phyloP scores from a whole-genome alignment of 441 rosid genomes.

The Brassica balearica region DNA sequence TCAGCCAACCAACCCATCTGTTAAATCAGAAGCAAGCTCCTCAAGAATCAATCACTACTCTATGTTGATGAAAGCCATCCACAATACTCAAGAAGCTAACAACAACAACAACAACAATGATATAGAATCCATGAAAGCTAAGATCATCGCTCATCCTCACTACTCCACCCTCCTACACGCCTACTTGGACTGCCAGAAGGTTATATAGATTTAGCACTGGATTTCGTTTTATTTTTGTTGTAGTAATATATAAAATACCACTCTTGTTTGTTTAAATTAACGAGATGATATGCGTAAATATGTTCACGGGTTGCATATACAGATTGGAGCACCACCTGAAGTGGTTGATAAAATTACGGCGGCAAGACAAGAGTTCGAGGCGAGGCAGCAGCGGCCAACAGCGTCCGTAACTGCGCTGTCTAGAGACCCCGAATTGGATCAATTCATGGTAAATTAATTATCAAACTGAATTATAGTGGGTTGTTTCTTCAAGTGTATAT shows the following conservation, averaged over 20 bases:
- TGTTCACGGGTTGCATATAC: constrained; percentile 18
- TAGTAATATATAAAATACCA: constrained; percentile 60
- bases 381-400: constrained; percentile 65
- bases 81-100: constrained; percentile 40
- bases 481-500: background rate
- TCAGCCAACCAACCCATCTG: constrained; percentile 53
- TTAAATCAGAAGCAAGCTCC: constrained; percentile 78
- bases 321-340: constrained; percentile 99
- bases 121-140: constrained; percentile 85
- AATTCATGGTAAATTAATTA: constrained; percentile 76
- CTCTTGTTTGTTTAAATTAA: background rate
- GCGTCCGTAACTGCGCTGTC: constrained; percentile 47
- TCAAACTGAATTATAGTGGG: background rate
- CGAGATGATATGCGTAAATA: constrained; percentile 1
- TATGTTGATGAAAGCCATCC: constrained; percentile 58
- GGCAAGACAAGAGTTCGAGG: constrained; percentile 77
- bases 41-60: constrained; percentile 67
- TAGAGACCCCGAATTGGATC: constrained; percentile 96
- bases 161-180: constrained; percentile 87
- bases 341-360: constrained; percentile 70
- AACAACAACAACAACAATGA: constrained; percentile 45
- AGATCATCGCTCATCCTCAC: constrained; percentile 93
- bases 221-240: background rate
- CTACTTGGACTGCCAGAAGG: constrained; percentile 98
- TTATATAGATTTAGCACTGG: constrained; percentile 21